Evolutionary conservation across 1,139 yeast species (phyloP), one percentile per base, ranked within the genome.

Genomic region (Candida tropicalis): DNA sequence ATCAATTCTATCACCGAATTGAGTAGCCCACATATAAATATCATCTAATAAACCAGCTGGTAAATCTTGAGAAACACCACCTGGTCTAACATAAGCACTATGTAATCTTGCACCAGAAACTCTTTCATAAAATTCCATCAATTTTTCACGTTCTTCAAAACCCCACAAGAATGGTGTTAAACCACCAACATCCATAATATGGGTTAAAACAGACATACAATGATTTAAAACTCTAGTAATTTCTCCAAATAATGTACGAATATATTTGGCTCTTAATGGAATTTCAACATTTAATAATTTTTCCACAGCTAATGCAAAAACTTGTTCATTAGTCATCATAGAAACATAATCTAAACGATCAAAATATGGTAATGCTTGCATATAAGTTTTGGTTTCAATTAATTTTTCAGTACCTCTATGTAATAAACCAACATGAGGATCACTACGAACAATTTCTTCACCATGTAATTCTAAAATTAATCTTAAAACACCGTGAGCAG

Each of bases 171-270:
- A 88, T 42, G 96, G 96, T 35, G 96, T 88, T 66, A 88, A 77
- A 25, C 96, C 96, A 72, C 96, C 96, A 44, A 88, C 96, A 74
- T 88, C 96, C 96, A 88, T 87, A 59, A 93, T 90, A 67, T 88
- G 96, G 42, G 96, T 81, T 52, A 86, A 71, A 42, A 88, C 84
- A 23, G 95, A 85, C 96, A 88, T 87, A 66, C 87, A 77, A 64
- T 88, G 96, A 68, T 88, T 88, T 60, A 87, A 76, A 44, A 87
- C 65, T 63, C 96, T 81, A 44, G 96, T 88, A 64, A 88, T 84
- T 65, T 88, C 96, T 35, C 93, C 95, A 64, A 87, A 88, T 68
- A 88, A 61, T 35, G 95, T 87, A 65, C 96, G 80, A 56, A 88
- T 84, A 68, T 88, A 88, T 68, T 87, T 83, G 42, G 82, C 95